Evolutionary conservation across 2,329 filamentous ascomycete genomes (phyloP).

Genomic region (Penicillium frequentans): DNA sequence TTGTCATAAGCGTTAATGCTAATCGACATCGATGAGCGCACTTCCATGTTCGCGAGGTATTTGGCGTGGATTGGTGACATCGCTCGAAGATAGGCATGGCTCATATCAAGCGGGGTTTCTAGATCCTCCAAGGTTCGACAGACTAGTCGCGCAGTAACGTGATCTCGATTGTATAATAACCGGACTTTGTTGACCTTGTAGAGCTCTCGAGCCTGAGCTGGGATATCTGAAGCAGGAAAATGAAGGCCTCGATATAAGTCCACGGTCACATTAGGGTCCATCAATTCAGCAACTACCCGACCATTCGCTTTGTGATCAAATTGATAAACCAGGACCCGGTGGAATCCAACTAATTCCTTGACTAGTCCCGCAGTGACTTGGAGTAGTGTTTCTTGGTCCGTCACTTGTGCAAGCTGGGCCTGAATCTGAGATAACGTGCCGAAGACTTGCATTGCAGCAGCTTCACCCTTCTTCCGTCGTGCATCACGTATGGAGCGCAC

Average conservation of each 20-base stretch:
- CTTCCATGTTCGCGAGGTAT: slow-evolving; percentile 84
- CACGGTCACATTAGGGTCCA: slow-evolving; percentile 76
- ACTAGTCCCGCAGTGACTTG: slow-evolving; percentile 82
- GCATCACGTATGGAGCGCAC: slow-evolving; percentile 73
- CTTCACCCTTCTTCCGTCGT: slow-evolving; percentile 72
- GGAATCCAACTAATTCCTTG: slow-evolving; percentile 86
- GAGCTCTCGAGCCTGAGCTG: slow-evolving; percentile 80
- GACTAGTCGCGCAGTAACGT: slow-evolving; percentile 75
- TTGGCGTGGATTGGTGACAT: slow-evolving; percentile 84
- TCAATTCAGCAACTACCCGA: slow-evolving; percentile 81
- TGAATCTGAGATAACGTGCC: slow-evolving; percentile 91
- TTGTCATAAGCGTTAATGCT: slow-evolving; percentile 84
- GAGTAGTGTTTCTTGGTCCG: slow-evolving; percentile 69
- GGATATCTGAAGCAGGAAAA: slow-evolving; percentile 82
- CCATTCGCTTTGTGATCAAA: slow-evolving; percentile 83
- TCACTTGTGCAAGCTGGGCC: slow-evolving; percentile 68
- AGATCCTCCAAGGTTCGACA: slow-evolving; percentile 68
- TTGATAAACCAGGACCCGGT: slow-evolving; percentile 90
- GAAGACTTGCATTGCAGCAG: slow-evolving; percentile 87
- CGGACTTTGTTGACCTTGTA: slow-evolving; percentile 90
- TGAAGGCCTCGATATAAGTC: slow-evolving; percentile 85
- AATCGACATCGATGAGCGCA: slow-evolving; percentile 92
- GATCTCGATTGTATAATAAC: slow-evolving; percentile 80
- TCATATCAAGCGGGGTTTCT: slow-evolving; percentile 75
- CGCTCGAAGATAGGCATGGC: slow-evolving; percentile 78